Conservation (phyloP, 2,329 filamentous ascomycete species). For the Cercospora berteroae region DNA sequence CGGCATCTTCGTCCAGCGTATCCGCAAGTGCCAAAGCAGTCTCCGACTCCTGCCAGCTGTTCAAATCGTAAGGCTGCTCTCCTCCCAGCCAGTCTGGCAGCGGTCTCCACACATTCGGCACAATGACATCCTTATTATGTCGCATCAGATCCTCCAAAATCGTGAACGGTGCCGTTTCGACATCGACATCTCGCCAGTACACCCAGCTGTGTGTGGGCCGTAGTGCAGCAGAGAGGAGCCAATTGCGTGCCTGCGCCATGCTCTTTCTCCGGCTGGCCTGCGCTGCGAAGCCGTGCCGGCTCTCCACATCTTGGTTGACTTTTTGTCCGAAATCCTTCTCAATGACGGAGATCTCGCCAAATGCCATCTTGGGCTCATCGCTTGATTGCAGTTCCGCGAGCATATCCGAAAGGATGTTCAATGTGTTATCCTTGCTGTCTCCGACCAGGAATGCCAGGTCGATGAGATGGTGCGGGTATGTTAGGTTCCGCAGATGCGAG, state of each 20-base stretch:
- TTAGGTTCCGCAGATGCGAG: constrained; percentile 92
- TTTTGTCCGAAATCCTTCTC: constrained; percentile 99
- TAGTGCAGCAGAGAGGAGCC: constrained; percentile 88
- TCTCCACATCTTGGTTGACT: constrained; percentile 96
- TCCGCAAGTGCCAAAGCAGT: constrained; percentile 91
- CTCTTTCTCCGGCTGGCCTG: constrained; percentile 91
- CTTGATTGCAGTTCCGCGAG: constrained; percentile 78
- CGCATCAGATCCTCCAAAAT: constrained; percentile 98
- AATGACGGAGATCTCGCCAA: constrained; percentile 94
- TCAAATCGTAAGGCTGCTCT: constrained; percentile 96
- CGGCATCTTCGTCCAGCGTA: constrained; percentile 93
- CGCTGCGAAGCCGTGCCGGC: constrained; percentile 92
- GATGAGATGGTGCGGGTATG: constrained; percentile 93
- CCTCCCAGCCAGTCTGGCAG: constrained; percentile 97
- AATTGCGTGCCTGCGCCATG: constrained; percentile 97
- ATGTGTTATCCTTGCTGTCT: constrained; percentile 90
- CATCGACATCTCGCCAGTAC: constrained; percentile 98
- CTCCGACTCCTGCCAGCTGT: constrained; percentile 99
- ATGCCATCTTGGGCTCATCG: constrained; percentile 74
- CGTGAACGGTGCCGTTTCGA: constrained; percentile 93
- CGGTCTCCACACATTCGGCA: constrained; percentile 98
- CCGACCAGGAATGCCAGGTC: constrained; percentile 96
- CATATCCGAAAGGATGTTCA: constrained; percentile 70
- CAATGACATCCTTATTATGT: constrained; percentile 97
- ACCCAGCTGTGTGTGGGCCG: constrained; percentile 98